Conservation (phyloP, 2,329 filamentous ascomycete genomes). For the Colletotrichum salicis region DNA sequence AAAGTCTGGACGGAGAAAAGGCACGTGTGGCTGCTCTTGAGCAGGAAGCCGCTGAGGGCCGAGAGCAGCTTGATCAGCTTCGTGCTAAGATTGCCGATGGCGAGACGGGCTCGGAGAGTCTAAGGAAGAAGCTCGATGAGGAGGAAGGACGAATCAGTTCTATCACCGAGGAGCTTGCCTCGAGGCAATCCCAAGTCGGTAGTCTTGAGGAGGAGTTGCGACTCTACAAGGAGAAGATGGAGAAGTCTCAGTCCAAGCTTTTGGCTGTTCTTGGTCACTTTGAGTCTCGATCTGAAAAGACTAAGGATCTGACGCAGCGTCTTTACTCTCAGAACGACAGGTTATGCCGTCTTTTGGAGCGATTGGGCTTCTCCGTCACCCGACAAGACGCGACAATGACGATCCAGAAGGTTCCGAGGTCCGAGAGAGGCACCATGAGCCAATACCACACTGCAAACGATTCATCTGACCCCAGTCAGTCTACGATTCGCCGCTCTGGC, state of each 20-base stretch:
- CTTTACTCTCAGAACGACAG: slow-evolving; percentile 87
- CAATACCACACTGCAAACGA: slow-evolving; percentile 65
- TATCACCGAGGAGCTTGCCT: slow-evolving; percentile 76
- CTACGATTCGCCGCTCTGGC: slow-evolving; percentile 64
- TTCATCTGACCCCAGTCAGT: slow-evolving; percentile 62
- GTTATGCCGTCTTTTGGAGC: slow-evolving; percentile 83
- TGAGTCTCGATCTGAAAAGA: slow-evolving; percentile 75
- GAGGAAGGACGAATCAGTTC: slow-evolving; percentile 77
- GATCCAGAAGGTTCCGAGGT: slow-evolving; percentile 76
- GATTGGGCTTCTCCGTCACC: slow-evolving; percentile 84
- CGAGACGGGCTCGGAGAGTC: slow-evolving; percentile 82
- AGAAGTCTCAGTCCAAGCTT: slow-evolving; percentile 63
- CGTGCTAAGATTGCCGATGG: slow-evolving; percentile 81
- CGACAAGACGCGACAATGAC: slow-evolving; percentile 78
- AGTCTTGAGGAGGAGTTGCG: slow-evolving; percentile 80
- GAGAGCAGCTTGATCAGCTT: slow-evolving; percentile 74
- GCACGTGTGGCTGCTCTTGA: slow-evolving; percentile 66
- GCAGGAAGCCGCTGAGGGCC: slow-evolving; percentile 69
- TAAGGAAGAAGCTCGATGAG: slow-evolving; percentile 79
- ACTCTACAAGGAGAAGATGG: slow-evolving; percentile 73
- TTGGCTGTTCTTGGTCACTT: slow-evolving; percentile 66
- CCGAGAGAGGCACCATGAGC: slow-evolving; percentile 61
- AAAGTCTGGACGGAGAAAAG: slow-evolving; percentile 64
- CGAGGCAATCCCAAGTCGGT: slow-evolving; percentile 79
- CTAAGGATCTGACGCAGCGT: slow-evolving; percentile 85